These are phyloP conservation scores for Candida loeiensis DNA, from an alignment of 805 yeast species.

Conservation along the genomic window DNA sequence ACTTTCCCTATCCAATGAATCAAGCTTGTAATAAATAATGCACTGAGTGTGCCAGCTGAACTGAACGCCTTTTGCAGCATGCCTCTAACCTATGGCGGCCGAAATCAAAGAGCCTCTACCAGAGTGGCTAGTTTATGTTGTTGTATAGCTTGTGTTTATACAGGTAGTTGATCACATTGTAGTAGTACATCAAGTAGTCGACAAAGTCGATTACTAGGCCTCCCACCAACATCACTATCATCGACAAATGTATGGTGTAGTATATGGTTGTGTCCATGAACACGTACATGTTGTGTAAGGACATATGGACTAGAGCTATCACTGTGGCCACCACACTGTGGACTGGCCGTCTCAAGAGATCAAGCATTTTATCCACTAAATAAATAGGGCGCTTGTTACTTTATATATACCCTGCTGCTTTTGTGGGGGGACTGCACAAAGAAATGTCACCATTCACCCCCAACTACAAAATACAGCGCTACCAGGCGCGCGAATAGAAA, in stretches of 20 bases:
- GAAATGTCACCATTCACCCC: slow-evolving; percentile 1
- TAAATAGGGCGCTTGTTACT: not conserved
- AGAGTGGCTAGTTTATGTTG: slow-evolving; percentile 13
- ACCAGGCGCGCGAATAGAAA: too few species aligned
- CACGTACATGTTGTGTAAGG: slow-evolving; percentile 9
- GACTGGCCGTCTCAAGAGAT: slow-evolving; percentile 5
- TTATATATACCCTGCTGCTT: not conserved
- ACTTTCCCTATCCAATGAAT: not conserved
- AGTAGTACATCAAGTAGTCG: slow-evolving; percentile 12
- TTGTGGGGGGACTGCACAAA: slow-evolving; percentile 1
- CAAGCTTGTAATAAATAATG: slow-evolving; percentile 1
- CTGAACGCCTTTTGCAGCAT: not conserved
- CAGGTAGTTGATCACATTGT: slow-evolving; percentile 14
- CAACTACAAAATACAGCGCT: slow-evolving; percentile 1
- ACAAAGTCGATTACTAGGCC: slow-evolving; percentile 11
- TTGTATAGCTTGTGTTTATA: slow-evolving; percentile 17
- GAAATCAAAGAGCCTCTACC: too few species aligned
- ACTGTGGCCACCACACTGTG: slow-evolving; percentile 7
- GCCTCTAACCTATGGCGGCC: not conserved
- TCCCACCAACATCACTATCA: slow-evolving; percentile 12
- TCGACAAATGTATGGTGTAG: slow-evolving; percentile 13
- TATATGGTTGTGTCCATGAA: slow-evolving; percentile 13
- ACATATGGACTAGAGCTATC: slow-evolving; percentile 4
- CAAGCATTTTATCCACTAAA: not conserved
- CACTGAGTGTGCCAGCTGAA: not conserved